Base-by-base conservation (phyloP, 2,329 filamentous ascomycete species). In the Sporothrix sp. region DNA sequence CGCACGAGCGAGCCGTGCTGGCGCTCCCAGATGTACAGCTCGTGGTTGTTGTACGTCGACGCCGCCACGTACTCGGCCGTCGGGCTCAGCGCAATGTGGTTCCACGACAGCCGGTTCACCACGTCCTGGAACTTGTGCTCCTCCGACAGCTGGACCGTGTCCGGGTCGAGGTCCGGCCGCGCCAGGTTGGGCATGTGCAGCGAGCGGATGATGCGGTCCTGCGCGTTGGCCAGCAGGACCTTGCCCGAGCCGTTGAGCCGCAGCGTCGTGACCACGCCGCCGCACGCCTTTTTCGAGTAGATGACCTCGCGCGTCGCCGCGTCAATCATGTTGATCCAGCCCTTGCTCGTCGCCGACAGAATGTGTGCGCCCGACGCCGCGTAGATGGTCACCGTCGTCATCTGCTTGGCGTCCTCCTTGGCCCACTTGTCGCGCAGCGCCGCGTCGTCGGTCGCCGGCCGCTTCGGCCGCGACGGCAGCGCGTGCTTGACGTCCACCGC, bases 41-140 rank as follows among this genome's bases (percentile, higher is more conserved):
- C 91, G 60, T 96, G 90, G 62, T 98, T 98, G 74, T 97, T 97
- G 66, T 89, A 95, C 2, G 93, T 97, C 23, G 89, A 95, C 0
- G 94, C 93, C 21, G 89, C 89, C 36, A 98, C 89, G 63, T 97
- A 97, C 67, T 98, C 93, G 48, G 89, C 90, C 0, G 87, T 93
- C 1, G 87, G 85, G 61, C 88, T 95, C 65, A 98, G 97, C 0
- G 90, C 89, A 52, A 95, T 90, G 62, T 96, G 89, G 62, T 97
- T 98, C 93, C 93, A 98, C 7, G 86, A 89, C 11, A 97, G 71
- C 39, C 86, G 82, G 63, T 98, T 97, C 46, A 98, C 93, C 4
- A 97, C 85, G 63, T 98, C 94, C 66, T 97, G 90, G 61, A 97
- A 98, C 63, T 96, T 97, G 70, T 98, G 93, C 67, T 98, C 91